Conservation (phyloP, 2,329 filamentous ascomycete species). For the Gyromitra esculenta region DNA sequence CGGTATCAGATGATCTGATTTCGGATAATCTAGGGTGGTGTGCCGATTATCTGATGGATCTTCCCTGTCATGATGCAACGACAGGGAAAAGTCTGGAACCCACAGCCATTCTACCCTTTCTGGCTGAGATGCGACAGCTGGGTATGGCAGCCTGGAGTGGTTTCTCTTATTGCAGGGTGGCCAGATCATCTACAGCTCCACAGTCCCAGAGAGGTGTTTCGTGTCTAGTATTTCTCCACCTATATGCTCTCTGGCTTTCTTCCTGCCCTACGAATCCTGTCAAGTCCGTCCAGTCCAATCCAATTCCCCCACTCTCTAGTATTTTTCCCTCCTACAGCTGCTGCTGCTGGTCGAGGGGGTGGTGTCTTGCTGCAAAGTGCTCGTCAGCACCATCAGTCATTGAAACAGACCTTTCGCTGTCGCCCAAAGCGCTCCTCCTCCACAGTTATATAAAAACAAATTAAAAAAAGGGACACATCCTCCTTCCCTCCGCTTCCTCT, state of each 20-base stretch:
- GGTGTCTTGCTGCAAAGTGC: slow-evolving; percentile 16
- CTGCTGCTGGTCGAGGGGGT: neutral
- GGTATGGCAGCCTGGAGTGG: neutral
- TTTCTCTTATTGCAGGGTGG: slow-evolving; percentile 7
- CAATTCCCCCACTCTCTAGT: neutral
- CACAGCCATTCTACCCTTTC: neutral
- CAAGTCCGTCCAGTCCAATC: slow-evolving; percentile 5
- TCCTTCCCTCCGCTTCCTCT: neutral
- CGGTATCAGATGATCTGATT: slow-evolving; percentile 45
- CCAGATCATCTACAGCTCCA: neutral
- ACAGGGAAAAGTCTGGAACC: neutral
- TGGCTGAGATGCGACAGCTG: slow-evolving; percentile 8
- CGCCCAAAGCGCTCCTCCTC: slow-evolving; percentile 22
- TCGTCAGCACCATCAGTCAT: slow-evolving; percentile 9
- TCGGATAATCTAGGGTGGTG: slow-evolving; percentile 3
- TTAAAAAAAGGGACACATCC: slow-evolving; percentile 13
- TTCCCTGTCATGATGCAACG: slow-evolving; percentile 26
- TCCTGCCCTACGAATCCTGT: neutral
- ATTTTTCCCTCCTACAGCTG: neutral
- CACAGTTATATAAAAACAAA: slow-evolving; percentile 26
- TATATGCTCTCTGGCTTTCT: neutral
- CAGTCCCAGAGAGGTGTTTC: neutral
- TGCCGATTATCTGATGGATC: slow-evolving; percentile 38
- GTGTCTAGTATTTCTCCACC: neutral
- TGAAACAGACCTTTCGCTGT: slow-evolving; percentile 8